A percentile compares a stretch with the other conserved stretches of the same genome.
Conservation (phyloP, 1,284 basidiomycete genomes). For the Puccinia polysora region DNA sequence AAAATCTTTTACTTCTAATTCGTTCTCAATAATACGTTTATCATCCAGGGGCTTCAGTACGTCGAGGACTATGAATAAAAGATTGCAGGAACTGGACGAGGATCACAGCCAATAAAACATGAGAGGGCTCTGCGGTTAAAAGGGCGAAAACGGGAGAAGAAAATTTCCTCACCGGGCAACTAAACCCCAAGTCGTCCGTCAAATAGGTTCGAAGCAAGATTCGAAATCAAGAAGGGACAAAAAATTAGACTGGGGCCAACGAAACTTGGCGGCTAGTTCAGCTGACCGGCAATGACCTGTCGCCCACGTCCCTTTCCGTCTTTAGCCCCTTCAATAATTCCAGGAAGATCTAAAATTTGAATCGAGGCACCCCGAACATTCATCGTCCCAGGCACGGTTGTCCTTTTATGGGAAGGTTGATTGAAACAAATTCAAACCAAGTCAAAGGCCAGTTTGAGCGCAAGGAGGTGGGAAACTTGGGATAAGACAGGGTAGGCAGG, state of each 20-base stretch:
- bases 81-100: conserved; percentile 93
- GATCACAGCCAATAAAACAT: not conserved
- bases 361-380: conserved; percentile 92
- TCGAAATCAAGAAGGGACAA: conserved; percentile 2
- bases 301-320: conserved; percentile 96
- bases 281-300: conserved; percentile 80
- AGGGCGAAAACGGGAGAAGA: not conserved
- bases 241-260: not conserved
- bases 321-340: conserved; percentile 98
- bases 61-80: conserved; percentile 97
- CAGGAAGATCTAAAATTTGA: conserved; percentile 62
- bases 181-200: too few species aligned
- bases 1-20: conserved; percentile 68
- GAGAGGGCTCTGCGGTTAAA: not conserved
- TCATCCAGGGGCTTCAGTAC: conserved; percentile 95
- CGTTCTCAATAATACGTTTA: conserved; percentile 82
- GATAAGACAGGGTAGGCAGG: conserved; percentile 45
- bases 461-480: not conserved
- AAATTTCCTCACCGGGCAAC: conserved; percentile 12
- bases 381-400: conserved; percentile 87
- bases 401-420: conserved; percentile 18
- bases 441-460: conserved; percentile 1
- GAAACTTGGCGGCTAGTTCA: not conserved
- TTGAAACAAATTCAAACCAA: not conserved
- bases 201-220: not conserved